Conservation (phyloP, 306 rosid species). For the Sicyos baderoa region DNA sequence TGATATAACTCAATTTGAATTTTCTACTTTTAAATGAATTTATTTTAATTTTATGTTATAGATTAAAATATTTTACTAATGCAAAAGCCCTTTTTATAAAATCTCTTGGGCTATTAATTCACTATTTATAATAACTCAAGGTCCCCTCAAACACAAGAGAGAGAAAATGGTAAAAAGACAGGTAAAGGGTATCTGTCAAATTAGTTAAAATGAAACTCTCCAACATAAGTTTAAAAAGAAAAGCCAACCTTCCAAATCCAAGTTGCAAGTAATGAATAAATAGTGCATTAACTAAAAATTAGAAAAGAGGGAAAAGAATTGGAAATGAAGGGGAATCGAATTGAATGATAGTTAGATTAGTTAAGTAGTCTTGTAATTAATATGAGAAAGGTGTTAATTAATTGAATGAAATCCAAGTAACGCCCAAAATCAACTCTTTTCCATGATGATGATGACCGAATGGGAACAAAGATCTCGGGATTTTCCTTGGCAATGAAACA, state of each 20-base stretch:
- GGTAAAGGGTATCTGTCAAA: neutral
- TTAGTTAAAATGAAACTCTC: neutral
- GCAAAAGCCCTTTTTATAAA: too few species aligned
- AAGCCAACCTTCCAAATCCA: neutral
- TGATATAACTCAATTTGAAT: too few species aligned
- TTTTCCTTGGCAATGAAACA: slow-evolving; percentile 50
- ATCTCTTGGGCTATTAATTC: too few species aligned
- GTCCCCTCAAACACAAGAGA: too few species aligned
- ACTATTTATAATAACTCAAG: too few species aligned
- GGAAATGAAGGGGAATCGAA: neutral
- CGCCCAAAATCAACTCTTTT: slow-evolving; percentile 47
- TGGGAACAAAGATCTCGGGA: slow-evolving; percentile 41
- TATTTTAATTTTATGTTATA: too few species aligned
- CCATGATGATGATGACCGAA: slow-evolving; percentile 49
- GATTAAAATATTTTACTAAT: too few species aligned
- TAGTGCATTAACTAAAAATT: neutral
- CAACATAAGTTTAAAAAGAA: neutral
- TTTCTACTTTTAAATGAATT: too few species aligned
- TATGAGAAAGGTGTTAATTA: too few species aligned
- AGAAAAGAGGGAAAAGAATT: neutral
- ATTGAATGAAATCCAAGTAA: slow-evolving; percentile 20
- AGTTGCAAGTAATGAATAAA: neutral
- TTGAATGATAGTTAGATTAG: slow-evolving; percentile 34
- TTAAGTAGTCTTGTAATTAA: slow-evolving; percentile 30
- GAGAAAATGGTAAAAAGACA: neutral